Evolutionary conservation across 1,139 yeast genomes (phyloP).

Genomic region (Sugiyamaella paludigena): DNA sequence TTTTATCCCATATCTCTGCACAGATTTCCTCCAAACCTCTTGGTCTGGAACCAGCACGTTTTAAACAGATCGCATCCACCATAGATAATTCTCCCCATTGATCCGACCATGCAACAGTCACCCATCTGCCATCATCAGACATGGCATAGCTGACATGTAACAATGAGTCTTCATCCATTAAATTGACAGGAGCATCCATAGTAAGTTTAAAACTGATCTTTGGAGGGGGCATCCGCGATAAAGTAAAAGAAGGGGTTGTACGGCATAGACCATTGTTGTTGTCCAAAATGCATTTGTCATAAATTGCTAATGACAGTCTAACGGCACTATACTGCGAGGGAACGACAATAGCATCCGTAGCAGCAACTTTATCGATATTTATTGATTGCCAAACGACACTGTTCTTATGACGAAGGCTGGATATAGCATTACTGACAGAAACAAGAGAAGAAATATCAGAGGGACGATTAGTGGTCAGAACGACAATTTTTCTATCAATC

Average conservation of each 20-base stretch:
- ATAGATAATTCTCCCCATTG: slow-evolving; percentile 66
- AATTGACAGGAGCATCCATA: slow-evolving; percentile 39
- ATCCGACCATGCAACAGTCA: slow-evolving; percentile 87
- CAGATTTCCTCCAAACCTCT: slow-evolving; percentile 52
- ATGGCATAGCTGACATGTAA: slow-evolving; percentile 84
- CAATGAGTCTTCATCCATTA: slow-evolving; percentile 64
- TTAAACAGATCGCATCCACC: slow-evolving; percentile 53
- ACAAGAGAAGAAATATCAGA: slow-evolving; percentile 1
- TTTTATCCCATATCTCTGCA: slow-evolving; percentile 57
- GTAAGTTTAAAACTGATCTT: slow-evolving; percentile 53
- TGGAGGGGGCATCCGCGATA: slow-evolving; percentile 39
- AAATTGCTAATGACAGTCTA: slow-evolving; percentile 57
- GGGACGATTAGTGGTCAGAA: slow-evolving; percentile 9
- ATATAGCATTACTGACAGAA: slow-evolving; percentile 10
- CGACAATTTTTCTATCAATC: slow-evolving; percentile 8
- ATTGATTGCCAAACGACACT: slow-evolving; percentile 43
- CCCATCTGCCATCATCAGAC: slow-evolving; percentile 78
- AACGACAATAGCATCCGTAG: slow-evolving; percentile 46
- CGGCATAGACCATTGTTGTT: slow-evolving; percentile 17
- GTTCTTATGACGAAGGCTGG: slow-evolving; percentile 19
- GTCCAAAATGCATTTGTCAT: slow-evolving; percentile 45
- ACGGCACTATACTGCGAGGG: slow-evolving; percentile 51
- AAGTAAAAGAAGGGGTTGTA: slow-evolving; percentile 33
- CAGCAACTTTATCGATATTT: slow-evolving; percentile 53
- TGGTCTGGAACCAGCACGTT: slow-evolving; percentile 25